A percentile compares a stretch with the other conserved stretches of the same genome.
Evolutionary conservation across 495 filamentous ascomycete genomes (phyloP).

Genomic region (Parathielavia hyrcaniae): DNA sequence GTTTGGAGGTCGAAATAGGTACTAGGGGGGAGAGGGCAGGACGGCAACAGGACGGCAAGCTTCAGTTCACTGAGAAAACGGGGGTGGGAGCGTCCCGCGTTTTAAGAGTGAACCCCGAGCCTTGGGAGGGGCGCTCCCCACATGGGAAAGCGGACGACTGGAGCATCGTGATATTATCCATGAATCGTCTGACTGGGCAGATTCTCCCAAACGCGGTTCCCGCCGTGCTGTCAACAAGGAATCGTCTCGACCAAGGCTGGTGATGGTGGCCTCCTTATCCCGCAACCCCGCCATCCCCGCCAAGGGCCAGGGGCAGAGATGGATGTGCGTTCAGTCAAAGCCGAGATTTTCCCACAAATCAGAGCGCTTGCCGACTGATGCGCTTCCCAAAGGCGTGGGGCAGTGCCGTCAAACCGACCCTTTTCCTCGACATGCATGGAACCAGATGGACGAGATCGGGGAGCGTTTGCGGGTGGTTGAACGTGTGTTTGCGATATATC

Average conservation of each 20-base stretch:
- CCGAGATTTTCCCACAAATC: slow-evolving; percentile 28
- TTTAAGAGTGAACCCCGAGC: neutral
- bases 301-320: neutral
- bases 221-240: neutral
- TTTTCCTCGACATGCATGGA: too few relatives aligned
- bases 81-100: neutral
- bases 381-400: neutral
- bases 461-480: too few relatives aligned
- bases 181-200: slow-evolving; percentile 2
- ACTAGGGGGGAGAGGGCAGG: neutral
- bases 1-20: neutral
- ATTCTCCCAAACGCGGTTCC: neutral
- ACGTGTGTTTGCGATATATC: too few relatives aligned
- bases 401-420: neutral
- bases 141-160: neutral
- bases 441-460: too few relatives aligned
- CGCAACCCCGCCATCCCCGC: slow-evolving; percentile 24
- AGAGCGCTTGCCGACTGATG: slow-evolving; percentile 6
- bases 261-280: neutral
- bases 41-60: neutral
- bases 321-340: slow-evolving; percentile 1
- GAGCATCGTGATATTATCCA: slow-evolving; percentile 17
- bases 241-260: slow-evolving; percentile 1
- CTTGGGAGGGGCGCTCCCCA: slow-evolving; percentile 4
- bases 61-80: neutral